Percentiles rank a stretch among this genome's conserved stretches.
Evolutionary conservation across 1,139 yeast genomes (phyloP).

Genomic region (Taphrina confusa): DNA sequence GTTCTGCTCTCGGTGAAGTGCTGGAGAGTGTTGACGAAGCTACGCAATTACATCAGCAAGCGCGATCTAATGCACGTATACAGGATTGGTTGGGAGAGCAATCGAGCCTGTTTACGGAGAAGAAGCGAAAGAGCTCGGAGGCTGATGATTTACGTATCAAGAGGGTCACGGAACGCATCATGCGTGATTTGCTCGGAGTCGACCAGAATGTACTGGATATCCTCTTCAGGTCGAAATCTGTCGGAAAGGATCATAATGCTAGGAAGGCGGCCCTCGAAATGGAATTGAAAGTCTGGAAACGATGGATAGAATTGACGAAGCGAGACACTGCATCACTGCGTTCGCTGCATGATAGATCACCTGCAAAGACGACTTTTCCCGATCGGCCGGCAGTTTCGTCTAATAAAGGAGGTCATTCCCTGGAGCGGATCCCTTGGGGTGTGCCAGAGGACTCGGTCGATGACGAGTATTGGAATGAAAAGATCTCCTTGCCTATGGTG

Average conservation of each 20-base stretch:
- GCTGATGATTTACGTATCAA: not conserved
- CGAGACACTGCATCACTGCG: slow-evolving; percentile 13
- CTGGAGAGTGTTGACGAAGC: slow-evolving; percentile 30
- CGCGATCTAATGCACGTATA: slow-evolving; percentile 24
- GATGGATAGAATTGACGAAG: slow-evolving; percentile 1
- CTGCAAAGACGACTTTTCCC: not conserved
- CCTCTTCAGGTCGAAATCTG: not conserved
- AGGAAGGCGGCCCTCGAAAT: not conserved
- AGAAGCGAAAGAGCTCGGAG: slow-evolving; percentile 14
- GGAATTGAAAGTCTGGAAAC: slow-evolving; percentile 4
- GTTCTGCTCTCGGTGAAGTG: slow-evolving; percentile 24
- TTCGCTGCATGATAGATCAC: not conserved
- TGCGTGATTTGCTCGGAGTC: slow-evolving; percentile 10
- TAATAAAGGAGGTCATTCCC: not conserved
- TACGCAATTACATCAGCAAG: slow-evolving; percentile 16
- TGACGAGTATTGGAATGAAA: slow-evolving; percentile 13
- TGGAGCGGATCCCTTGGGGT: slow-evolving; percentile 24
- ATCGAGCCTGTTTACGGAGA: slow-evolving; percentile 4
- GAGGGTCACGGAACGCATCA: slow-evolving; percentile 5
- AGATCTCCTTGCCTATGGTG: slow-evolving; percentile 8
- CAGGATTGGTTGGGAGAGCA: slow-evolving; percentile 31
- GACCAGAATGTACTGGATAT: slow-evolving; percentile 1
- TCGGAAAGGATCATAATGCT: not conserved
- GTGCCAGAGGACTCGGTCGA: slow-evolving; percentile 14
- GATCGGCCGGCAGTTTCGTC: not conserved